Conservation (phyloP, 192 early-diverging fungal species). For the Coemansia sp. region DNA sequence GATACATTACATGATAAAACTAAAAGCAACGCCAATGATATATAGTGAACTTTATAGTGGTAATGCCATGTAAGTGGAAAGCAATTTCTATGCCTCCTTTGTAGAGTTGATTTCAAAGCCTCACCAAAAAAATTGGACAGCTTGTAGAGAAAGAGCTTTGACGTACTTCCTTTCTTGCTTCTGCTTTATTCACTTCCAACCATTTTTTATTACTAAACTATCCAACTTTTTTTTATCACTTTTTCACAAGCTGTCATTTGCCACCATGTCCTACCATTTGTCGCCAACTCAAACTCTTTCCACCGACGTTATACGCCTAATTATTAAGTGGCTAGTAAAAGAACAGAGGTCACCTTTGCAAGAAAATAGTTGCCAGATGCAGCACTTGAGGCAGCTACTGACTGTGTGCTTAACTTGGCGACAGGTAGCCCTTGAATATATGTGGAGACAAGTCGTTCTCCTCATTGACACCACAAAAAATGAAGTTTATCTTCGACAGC, state of each 20-base stretch:
- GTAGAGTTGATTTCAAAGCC: too few relatives aligned
- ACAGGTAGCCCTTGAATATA: neutral
- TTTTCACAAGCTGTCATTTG: neutral
- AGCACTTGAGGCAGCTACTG: neutral
- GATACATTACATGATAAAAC: too few relatives aligned
- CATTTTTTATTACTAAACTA: neutral
- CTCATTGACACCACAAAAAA: neutral
- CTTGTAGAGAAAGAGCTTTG: neutral
- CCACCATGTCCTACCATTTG: neutral
- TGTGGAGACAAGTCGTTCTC: neutral
- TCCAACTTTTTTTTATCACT: neutral
- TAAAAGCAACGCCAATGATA: too few relatives aligned
- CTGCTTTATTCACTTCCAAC: too few relatives aligned
- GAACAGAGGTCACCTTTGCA: neutral
- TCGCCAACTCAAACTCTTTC: neutral
- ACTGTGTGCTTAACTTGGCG: neutral
- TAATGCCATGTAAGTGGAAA: too few relatives aligned
- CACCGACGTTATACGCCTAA: neutral
- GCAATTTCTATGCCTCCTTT: too few relatives aligned
- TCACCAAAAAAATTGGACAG: too few relatives aligned
- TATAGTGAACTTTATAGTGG: too few relatives aligned
- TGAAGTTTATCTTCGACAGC: neutral
- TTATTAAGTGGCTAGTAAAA: neutral
- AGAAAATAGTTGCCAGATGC: neutral
- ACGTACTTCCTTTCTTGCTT: neutral